Conservation (phyloP, 805 yeast species). For the Candida gorgasii region DNA sequence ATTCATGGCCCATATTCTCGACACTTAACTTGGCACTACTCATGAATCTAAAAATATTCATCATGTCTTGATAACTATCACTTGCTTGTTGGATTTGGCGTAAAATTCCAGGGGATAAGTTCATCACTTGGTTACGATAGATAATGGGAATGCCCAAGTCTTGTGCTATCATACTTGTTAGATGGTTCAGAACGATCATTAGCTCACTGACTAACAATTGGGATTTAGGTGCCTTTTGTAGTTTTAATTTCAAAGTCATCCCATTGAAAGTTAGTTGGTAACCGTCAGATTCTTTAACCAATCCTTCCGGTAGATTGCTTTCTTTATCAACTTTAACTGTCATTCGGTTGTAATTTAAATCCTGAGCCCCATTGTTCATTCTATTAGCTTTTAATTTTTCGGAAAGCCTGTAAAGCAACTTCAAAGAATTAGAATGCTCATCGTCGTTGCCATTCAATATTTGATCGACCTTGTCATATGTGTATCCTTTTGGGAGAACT, state of each 20-base stretch:
- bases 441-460: constrained; percentile 21
- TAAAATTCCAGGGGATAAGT: constrained; percentile 22
- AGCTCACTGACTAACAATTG: constrained; percentile 73
- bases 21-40: constrained; percentile 54
- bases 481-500: constrained; percentile 41
- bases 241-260: constrained; percentile 16
- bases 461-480: constrained; percentile 58
- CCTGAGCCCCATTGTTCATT: constrained; percentile 15
- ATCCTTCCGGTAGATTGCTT: not conserved
- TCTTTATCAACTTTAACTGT: constrained; percentile 2
- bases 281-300: constrained; percentile 13
- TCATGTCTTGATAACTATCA: constrained; percentile 37
- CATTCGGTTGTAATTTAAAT: constrained; percentile 6
- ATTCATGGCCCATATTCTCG: constrained; percentile 51
- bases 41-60: constrained; percentile 46
- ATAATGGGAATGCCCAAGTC: constrained; percentile 52
- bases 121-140: constrained; percentile 40
- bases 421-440: constrained; percentile 27
- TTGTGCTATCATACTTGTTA: constrained; percentile 51
- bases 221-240: constrained; percentile 31
- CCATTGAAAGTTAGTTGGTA: constrained; percentile 18
- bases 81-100: constrained; percentile 24
- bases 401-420: constrained; percentile 28
- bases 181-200: constrained; percentile 78
- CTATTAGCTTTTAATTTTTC: constrained; percentile 25